Base-by-base conservation (phyloP, 495 filamentous ascomycete species). In the Penicillium odoratum region DNA sequence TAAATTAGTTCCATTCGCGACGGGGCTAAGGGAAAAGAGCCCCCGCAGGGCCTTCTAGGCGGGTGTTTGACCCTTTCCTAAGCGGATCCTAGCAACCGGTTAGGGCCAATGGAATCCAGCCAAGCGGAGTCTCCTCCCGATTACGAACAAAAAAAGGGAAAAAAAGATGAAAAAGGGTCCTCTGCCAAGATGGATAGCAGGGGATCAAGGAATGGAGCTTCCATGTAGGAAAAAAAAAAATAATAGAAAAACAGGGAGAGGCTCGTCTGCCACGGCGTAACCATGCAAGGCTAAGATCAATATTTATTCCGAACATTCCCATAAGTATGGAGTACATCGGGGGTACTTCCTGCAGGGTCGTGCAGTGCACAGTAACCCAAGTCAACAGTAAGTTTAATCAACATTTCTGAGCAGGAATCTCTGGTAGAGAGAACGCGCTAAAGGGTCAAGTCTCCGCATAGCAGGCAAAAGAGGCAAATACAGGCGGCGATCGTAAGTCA, bases 31-130 rank as follows among this genome's bases (percentile, higher is more conserved):
- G 56, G 54, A 58, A 62, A 62, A 62, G 26, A 31, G 65, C 57
- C 62, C 65, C 65, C 65, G 65, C 65, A 68, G 63, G 52, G 25
- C 47, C 29, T 48, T 29, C 13, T 36, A 30, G 15, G 46, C 51
- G 26, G 25, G 21, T 43, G 21, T 58, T 58, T 48, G 43, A 43
- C 54, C 51, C 49, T 51, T 15, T 13, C 18, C 51, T 53, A 53
- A 30, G 26, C 36, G 33, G 53, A 18, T 44, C 51, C 38, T 42
- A 40, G 47, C 28, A 31, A 31, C 48, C 29, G 33, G 50, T 51
- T 33, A 45, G 29, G 6, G 13, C 54, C 57, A 57, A 51, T 55
- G 48, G 51, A 47, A 49, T 13, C 9, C 21, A 16, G 16, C 28
- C 10, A 6, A 25, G 55, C 40, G 48, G 38, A 63, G 49, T 53